These are phyloP conservation scores for Hypoxylon lienhwacheense DNA, from an alignment of 495 filamentous ascomycete species.

Conservation along the genomic window DNA sequence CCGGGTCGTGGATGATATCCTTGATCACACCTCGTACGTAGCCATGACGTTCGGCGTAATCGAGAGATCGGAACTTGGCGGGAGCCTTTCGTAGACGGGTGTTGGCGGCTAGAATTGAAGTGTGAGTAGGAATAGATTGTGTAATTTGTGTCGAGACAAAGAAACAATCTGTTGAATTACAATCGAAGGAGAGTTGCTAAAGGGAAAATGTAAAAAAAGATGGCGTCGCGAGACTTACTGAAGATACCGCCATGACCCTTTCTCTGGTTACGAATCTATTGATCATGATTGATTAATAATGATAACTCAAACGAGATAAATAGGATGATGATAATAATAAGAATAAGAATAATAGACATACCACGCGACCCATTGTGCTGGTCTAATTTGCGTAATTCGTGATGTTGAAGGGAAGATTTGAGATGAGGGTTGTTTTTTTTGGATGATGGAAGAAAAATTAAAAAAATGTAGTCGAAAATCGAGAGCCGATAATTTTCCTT, in stretches of 20 bases:
- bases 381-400: constrained; percentile 41
- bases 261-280: constrained; percentile 89
- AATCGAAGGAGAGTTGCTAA: constrained; percentile 16
- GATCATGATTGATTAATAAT: constrained; percentile 27
- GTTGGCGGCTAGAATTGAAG: constrained; percentile 48
- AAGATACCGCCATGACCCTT: constrained; percentile 99
- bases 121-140: constrained; percentile 22
- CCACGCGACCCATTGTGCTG: constrained; percentile 54
- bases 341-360: constrained; percentile 40
- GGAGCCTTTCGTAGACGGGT: constrained; percentile 87
- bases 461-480: constrained; percentile 32
- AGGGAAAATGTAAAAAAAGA: too few relatives aligned
- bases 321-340: constrained; percentile 2
- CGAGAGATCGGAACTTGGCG: constrained; percentile 91
- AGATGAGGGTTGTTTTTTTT: constrained; percentile 29
- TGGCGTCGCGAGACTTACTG: constrained; percentile 61
- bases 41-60: constrained; percentile 93
- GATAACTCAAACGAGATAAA: background rate
- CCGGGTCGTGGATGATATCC: constrained; percentile 98
- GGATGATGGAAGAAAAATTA: constrained; percentile 37
- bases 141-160: constrained; percentile 15
- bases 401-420: constrained; percentile 31
- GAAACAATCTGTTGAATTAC: constrained; percentile 12
- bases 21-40: constrained; percentile 96
- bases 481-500: constrained; percentile 41